Conservation (phyloP, 345 rosid genomes). For the Rhodamnia argentea region DNA sequence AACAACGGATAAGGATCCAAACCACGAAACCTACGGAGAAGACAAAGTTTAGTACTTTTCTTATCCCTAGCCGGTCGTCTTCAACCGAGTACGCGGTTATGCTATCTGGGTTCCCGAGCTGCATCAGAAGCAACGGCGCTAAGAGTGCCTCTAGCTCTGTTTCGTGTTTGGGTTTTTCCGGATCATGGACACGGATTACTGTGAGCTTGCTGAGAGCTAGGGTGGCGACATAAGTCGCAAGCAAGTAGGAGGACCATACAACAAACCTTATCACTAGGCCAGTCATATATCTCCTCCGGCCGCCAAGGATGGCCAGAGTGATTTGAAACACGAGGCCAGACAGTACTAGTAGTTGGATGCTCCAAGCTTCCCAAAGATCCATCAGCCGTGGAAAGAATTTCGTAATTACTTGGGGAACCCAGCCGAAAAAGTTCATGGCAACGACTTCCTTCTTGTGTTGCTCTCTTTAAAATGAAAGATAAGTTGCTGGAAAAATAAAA, state of each 20-base stretch:
- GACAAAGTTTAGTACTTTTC: conserved; percentile 6
- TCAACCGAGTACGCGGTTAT: conserved; percentile 15
- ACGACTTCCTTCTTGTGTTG: background rate
- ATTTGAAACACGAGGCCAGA: conserved; percentile 6
- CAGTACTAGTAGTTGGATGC: conserved; percentile 5
- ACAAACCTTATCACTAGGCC: background rate
- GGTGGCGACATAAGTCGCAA: conserved; percentile 3
- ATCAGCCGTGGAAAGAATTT: background rate
- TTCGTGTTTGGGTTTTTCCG: background rate
- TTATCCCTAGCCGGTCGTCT: conserved; percentile 7
- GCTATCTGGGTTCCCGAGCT: conserved; percentile 11
- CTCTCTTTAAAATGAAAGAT: background rate
- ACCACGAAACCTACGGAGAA: background rate
- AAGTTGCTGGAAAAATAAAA: background rate
- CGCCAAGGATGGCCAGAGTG: conserved; percentile 4
- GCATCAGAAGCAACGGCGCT: conserved; percentile 15
- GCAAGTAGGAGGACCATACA: conserved; percentile 13
- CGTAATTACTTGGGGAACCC: background rate
- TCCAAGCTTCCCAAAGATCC: conserved; percentile 9
- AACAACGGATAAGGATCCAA: conserved; percentile 1
- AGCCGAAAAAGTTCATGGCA: background rate
- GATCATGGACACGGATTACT: background rate
- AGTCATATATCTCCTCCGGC: background rate
- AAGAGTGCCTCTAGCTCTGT: conserved; percentile 1
- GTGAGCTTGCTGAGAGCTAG: conserved; percentile 16